Evolutionary conservation across 768 basidiomycete species (phyloP).

Genomic region (Macrolepiota albuminosa): DNA sequence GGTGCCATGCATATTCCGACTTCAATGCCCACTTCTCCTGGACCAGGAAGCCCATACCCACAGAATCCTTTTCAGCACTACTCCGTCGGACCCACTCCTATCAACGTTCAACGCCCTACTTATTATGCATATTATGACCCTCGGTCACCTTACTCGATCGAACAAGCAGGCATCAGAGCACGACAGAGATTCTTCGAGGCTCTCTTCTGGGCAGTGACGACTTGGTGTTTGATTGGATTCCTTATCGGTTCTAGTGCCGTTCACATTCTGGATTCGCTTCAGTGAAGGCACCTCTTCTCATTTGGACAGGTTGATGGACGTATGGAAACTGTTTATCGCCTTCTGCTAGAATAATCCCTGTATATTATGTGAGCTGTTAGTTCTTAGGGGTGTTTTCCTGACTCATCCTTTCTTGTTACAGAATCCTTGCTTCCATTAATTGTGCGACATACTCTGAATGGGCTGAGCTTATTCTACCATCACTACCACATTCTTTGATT

Average conservation of each 20-base stretch:
- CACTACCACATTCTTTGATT: background rate
- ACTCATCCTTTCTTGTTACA: background rate
- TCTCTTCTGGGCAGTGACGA: slow-evolving; percentile 8
- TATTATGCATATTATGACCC: slow-evolving; percentile 37
- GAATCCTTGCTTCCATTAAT: background rate
- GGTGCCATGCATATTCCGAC: background rate
- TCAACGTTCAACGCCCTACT: slow-evolving; percentile 28
- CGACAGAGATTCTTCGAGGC: slow-evolving; percentile 29
- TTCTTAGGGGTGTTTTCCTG: background rate
- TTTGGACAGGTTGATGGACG: background rate
- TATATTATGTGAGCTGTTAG: background rate
- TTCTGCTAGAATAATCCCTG: background rate
- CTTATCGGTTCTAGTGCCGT: slow-evolving; percentile 18
- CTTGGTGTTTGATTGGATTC: slow-evolving; percentile 18
- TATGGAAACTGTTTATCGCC: background rate
- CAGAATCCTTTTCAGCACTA: slow-evolving; percentile 7
- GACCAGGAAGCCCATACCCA: background rate
- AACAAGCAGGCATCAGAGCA: slow-evolving; percentile 31
- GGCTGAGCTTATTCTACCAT: background rate
- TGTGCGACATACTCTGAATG: background rate
- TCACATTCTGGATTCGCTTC: background rate
- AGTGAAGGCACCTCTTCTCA: background rate
- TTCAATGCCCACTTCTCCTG: slow-evolving; percentile 2
- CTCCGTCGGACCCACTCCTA: slow-evolving; percentile 34
- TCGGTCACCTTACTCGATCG: slow-evolving; percentile 23